phyloP scores from a whole-genome alignment of 768 basidiomycete species.

The Myochromella boudieri region DNA sequence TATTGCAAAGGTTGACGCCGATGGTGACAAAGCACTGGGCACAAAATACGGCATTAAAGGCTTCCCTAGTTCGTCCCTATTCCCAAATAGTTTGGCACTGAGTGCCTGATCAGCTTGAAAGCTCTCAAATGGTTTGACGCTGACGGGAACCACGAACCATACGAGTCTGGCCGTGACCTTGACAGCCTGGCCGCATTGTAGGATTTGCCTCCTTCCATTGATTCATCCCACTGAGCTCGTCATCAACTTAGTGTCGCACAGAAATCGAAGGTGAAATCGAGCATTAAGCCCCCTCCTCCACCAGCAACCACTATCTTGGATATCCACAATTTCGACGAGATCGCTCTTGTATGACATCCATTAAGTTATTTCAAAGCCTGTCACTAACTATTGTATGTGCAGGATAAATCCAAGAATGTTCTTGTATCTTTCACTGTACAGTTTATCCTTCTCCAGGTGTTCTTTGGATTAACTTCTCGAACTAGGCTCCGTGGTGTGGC shows the following conservation, averaged over 20 bases:
- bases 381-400: slow-evolving; percentile 2
- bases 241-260: slow-evolving; percentile 56
- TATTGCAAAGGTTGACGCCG: slow-evolving; percentile 92
- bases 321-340: slow-evolving; percentile 68
- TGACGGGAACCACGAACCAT: slow-evolving; percentile 64
- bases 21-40: slow-evolving; percentile 82
- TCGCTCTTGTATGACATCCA: slow-evolving; percentile 58
- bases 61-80: slow-evolving; percentile 74
- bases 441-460: slow-evolving; percentile 7
- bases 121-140: slow-evolving; percentile 91
- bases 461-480: slow-evolving; percentile 2
- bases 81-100: background rate
- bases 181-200: slow-evolving; percentile 77
- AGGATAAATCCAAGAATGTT: slow-evolving; percentile 77
- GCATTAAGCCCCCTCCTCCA: slow-evolving; percentile 81
- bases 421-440: slow-evolving; percentile 80
- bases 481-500: slow-evolving; percentile 80
- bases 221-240: background rate
- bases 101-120: slow-evolving; percentile 28
- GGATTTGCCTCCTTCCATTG: slow-evolving; percentile 5
- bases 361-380: background rate
- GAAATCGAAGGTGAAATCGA: slow-evolving; percentile 84
- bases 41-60: slow-evolving; percentile 78
- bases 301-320: slow-evolving; percentile 70
- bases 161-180: slow-evolving; percentile 79